Conservation (phyloP, 768 basidiomycete genomes). For the Myochromella boudieri region DNA sequence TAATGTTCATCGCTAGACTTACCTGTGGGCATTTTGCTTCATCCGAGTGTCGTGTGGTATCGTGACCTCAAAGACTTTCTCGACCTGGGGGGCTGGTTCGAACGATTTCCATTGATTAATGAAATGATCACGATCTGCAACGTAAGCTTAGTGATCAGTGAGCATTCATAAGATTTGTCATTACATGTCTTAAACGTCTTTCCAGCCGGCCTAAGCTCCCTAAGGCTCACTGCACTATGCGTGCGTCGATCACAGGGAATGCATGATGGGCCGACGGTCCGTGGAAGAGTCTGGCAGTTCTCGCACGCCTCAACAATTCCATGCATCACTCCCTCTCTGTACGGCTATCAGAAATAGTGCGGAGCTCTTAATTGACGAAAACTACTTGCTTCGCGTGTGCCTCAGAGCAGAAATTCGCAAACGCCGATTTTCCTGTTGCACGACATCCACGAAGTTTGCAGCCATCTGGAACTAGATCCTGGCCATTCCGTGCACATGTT, state of each 20-base stretch:
- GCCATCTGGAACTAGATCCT: slow-evolving; percentile 35
- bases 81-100: slow-evolving; percentile 38
- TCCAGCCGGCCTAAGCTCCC: slow-evolving; percentile 46
- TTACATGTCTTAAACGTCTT: slow-evolving; percentile 41
- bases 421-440: slow-evolving; percentile 48
- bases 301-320: slow-evolving; percentile 51
- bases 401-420: slow-evolving; percentile 57
- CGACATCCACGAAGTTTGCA: slow-evolving; percentile 56
- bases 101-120: slow-evolving; percentile 53
- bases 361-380: neutral
- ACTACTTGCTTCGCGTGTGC: slow-evolving; percentile 53
- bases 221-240: slow-evolving; percentile 41
- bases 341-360: slow-evolving; percentile 6
- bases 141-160: slow-evolving; percentile 13
- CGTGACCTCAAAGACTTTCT: slow-evolving; percentile 57
- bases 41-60: slow-evolving; percentile 40
- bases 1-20: slow-evolving; percentile 13
- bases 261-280: slow-evolving; percentile 45
- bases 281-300: slow-evolving; percentile 47
- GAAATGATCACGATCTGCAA: slow-evolving; percentile 47
- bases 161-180: slow-evolving; percentile 11
- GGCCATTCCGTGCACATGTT: slow-evolving; percentile 54
- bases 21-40: slow-evolving; percentile 52
- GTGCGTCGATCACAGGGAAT: slow-evolving; percentile 48
- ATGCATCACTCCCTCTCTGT: slow-evolving; percentile 51